These are phyloP conservation scores for Didymella segeticola DNA, from an alignment of 2,329 filamentous ascomycete species.

Conservation along the genomic window DNA sequence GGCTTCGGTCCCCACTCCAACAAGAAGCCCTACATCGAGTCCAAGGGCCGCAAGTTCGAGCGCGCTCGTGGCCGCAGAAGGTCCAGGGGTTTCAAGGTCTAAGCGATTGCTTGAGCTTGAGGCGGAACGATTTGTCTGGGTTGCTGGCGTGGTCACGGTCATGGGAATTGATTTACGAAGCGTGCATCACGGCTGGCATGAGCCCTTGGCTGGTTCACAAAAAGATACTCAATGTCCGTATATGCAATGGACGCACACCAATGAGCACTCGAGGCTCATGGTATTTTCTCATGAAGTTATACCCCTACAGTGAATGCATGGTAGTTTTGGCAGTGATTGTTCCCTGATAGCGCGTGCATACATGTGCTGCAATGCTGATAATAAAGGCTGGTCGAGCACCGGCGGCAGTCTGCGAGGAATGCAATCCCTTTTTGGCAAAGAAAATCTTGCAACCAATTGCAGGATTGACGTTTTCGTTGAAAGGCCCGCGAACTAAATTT, in stretches of 20 bases:
- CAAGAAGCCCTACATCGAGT: slow-evolving; percentile 98
- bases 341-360: background rate
- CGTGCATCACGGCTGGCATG: slow-evolving; percentile 47
- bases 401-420: background rate
- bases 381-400: background rate
- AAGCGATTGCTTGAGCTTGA: slow-evolving; percentile 55
- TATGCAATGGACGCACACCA: slow-evolving; percentile 44
- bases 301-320: slow-evolving; percentile 11
- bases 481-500: slow-evolving; percentile 31
- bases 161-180: slow-evolving; percentile 45
- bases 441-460: slow-evolving; percentile 6
- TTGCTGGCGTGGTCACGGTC: slow-evolving; percentile 48
- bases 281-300: slow-evolving; percentile 36
- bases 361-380: background rate
- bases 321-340: background rate
- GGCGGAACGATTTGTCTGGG: slow-evolving; percentile 46
- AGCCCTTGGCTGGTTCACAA: slow-evolving; percentile 43
- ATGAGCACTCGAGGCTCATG: slow-evolving; percentile 44
- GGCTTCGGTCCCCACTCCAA: slow-evolving; percentile 96
- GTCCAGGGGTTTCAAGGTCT: slow-evolving; percentile 99
- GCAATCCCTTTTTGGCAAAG: background rate
- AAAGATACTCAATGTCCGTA: slow-evolving; percentile 48
- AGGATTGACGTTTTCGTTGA: slow-evolving; percentile 15
- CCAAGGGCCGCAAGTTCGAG: slow-evolving; percentile 99
- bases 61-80: slow-evolving; percentile 97